Base-by-base conservation (phyloP, 208 protist species). In the Leishmania amazonensis region DNA sequence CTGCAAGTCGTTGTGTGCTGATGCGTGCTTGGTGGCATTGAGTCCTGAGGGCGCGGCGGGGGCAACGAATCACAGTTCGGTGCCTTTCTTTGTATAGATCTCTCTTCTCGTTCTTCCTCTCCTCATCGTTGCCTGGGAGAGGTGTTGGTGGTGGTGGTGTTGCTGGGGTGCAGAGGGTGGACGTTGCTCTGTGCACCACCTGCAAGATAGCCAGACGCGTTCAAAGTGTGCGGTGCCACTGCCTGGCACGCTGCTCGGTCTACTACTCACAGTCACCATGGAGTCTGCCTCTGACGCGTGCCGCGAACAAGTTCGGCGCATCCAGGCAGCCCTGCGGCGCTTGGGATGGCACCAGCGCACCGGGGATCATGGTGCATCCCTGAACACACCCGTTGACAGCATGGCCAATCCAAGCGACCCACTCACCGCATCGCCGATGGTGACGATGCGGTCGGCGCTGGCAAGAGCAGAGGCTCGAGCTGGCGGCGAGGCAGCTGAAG, bases 271-370 rank as follows among this genome's bases (percentile, higher is more conserved):
- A 13, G n/a, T 19, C 68, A 31, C 11, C 68, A 73, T 45, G 68
- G 35, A 51, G 19, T 53, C 42, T 17, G 19, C 42, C 28, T 13
- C 42, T 17, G 47, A 38, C n/a, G 28, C 40, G 19, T 76, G 67
- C 28, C 65, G 13, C 24, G 31, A 54, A 7, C 81, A 80, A 17
- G 62, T 84, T 45, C 76, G 76, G 15, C 76, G 81, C 60, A 79
- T 84, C 49, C 81, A 84, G 40, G 71, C 76, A 19, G 67, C 75
- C 9, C 45, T 84, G 54, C 75, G 19, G 47, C 11, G 13, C n/a
- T 7, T 72, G n/a, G 71, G 67, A 17, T 70, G 49, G 21, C 68
- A 73, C 42, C 38, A 49, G 35, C 68, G 21, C 68, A 35, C 40
- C 45, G 42, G 42, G 21, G 24, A 53, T 73, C 28, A 0, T 8